A percentile compares a stretch with the other conserved stretches of the same genome.
Conservation (phyloP, 148 eudicot genomes). For the Rhododendron kiyosumense region DNA sequence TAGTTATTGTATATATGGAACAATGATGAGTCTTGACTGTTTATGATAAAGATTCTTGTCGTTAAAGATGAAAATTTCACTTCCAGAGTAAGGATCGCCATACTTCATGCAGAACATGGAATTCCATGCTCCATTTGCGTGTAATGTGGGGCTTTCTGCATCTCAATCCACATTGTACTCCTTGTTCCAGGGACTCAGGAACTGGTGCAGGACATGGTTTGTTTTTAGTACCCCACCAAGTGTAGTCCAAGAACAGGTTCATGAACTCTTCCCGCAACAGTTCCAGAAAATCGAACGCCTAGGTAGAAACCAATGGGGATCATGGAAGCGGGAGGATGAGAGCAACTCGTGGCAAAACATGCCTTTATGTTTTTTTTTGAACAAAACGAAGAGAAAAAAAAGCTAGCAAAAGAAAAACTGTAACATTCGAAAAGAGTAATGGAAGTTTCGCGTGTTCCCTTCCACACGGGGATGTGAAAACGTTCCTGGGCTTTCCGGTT, state of each 20-base stretch:
- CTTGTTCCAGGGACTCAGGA: not conserved
- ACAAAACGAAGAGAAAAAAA: not conserved
- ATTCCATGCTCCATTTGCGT: not conserved
- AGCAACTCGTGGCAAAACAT: not conserved
- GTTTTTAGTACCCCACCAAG: not conserved
- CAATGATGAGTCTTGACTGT: not conserved
- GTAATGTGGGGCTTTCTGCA: not conserved
- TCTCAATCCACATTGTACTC: not conserved
- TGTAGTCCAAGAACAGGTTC: not conserved
- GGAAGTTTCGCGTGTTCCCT: no score
- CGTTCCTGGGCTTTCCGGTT: not conserved
- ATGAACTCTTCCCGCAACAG: not conserved
- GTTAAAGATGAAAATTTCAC: not conserved
- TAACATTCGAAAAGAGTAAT: no score
- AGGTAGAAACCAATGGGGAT: not conserved
- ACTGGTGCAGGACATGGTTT: not conserved
- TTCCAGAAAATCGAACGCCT: not conserved
- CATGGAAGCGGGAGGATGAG: not conserved
- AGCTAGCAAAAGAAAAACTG: not conserved
- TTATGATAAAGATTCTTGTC: not conserved
- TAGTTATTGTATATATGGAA: not conserved
- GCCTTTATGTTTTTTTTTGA: no score
- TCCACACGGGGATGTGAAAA: not conserved
- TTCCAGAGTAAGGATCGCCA: not conserved
- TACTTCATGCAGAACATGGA: not conserved